phyloP scores from a whole-genome alignment of 495 filamentous ascomycete species.

The Aspergillus diversus region DNA sequence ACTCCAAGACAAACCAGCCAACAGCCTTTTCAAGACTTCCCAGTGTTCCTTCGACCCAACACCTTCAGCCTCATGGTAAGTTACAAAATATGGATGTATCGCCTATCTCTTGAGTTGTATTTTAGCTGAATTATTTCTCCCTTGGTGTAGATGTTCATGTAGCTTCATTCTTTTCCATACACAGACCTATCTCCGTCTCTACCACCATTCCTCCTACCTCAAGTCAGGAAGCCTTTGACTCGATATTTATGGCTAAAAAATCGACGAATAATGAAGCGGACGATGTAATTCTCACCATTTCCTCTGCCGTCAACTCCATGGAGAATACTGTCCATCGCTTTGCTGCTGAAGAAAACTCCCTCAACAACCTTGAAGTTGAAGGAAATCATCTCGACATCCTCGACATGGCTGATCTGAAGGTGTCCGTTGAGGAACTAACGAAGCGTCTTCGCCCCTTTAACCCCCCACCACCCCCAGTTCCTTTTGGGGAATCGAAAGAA shows the following conservation, averaged over 20 bases:
- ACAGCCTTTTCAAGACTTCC: constrained; percentile 64
- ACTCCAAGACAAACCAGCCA: constrained; percentile 43
- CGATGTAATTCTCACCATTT: constrained; percentile 80
- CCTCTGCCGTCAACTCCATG: constrained; percentile 69
- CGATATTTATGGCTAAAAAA: constrained; percentile 68
- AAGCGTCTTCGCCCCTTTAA: constrained; percentile 74
- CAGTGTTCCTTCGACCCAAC: constrained; percentile 82
- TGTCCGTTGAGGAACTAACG: constrained; percentile 56
- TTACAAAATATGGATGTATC: constrained; percentile 6
- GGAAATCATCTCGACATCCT: constrained; percentile 54
- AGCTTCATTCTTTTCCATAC: constrained; percentile 93
- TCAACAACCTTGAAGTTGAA: constrained; percentile 52
- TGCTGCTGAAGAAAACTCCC: constrained; percentile 50
- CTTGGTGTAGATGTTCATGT: constrained; percentile 71
- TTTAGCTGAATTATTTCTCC: constrained; percentile 12
- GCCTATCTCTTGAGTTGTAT: neutral
- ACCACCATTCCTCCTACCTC: constrained; percentile 73
- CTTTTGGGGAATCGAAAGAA: constrained; percentile 52
- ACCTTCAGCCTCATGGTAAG: constrained; percentile 74
- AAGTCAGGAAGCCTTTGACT: constrained; percentile 72
- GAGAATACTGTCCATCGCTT: constrained; percentile 60
- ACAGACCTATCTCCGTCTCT: constrained; percentile 90
- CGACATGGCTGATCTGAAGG: constrained; percentile 40
- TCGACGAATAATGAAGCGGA: constrained; percentile 54
- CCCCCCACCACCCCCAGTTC: constrained; percentile 73